Percentiles rank a stretch among this genome's conserved stretches.
Conservation (phyloP, 768 basidiomycete species). For the Pulveroboletus ravenelii region DNA sequence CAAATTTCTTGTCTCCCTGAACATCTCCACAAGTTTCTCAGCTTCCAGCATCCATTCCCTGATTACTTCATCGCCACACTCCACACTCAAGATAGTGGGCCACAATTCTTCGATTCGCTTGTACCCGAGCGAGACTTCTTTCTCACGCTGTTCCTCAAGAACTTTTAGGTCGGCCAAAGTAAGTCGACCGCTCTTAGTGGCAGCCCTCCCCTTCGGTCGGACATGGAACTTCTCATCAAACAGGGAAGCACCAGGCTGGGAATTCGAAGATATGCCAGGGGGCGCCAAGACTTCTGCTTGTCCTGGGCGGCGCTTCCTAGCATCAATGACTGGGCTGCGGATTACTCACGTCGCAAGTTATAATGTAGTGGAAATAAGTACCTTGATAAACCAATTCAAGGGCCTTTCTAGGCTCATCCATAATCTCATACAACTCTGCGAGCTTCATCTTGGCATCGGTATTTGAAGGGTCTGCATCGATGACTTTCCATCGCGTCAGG, state of each 20-base stretch:
- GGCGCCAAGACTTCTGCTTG: slow-evolving; percentile 10
- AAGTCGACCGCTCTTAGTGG: slow-evolving; percentile 39
- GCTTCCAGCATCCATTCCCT: slow-evolving; percentile 80
- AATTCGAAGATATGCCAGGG: slow-evolving; percentile 9
- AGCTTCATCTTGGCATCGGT: slow-evolving; percentile 86
- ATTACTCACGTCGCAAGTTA: slow-evolving; percentile 46
- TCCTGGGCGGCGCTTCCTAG: slow-evolving; percentile 44
- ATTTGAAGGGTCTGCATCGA: slow-evolving; percentile 66
- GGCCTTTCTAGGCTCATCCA: slow-evolving; percentile 34
- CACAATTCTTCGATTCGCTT: slow-evolving; percentile 57
- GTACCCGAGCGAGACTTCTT: slow-evolving; percentile 57
- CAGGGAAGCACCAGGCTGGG: slow-evolving; percentile 42
- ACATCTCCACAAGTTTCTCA: slow-evolving; percentile 82
- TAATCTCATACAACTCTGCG: slow-evolving; percentile 83
- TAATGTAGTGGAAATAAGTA: slow-evolving; percentile 22
- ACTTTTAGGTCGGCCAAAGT: slow-evolving; percentile 55
- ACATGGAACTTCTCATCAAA: slow-evolving; percentile 51
- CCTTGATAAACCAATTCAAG: slow-evolving; percentile 42
- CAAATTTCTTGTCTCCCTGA: slow-evolving; percentile 78
- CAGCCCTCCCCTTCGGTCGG: slow-evolving; percentile 33
- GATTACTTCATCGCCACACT: slow-evolving; percentile 46
- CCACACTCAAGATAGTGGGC: slow-evolving; percentile 44
- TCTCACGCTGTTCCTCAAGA: slow-evolving; percentile 63
- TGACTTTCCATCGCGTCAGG: slow-evolving; percentile 46
- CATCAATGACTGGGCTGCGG: slow-evolving; percentile 47